phyloP scores from a whole-genome alignment of 1,139 yeast genomes.

The Diutina scorzettiae region DNA sequence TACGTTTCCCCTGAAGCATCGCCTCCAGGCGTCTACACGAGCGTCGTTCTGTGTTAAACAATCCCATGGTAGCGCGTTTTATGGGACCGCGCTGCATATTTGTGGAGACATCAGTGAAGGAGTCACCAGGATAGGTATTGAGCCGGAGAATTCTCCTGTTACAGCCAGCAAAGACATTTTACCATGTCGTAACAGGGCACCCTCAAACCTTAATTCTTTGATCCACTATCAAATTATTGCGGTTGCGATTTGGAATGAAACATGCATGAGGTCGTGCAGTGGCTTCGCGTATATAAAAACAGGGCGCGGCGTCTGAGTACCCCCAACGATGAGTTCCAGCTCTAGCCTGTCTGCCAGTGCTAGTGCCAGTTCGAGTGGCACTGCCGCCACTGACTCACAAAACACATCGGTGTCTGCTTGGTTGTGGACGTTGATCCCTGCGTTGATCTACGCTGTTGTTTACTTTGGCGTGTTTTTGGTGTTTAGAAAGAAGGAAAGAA shows the following conservation, averaged over 20 bases:
- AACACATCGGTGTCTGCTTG: constrained; percentile 27
- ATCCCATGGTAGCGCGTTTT: too few species aligned
- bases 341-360: not conserved
- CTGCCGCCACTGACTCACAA: not conserved
- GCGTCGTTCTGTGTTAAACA: too few species aligned
- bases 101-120: too few species aligned
- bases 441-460: constrained; percentile 36
- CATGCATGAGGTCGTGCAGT: not conserved
- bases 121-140: too few species aligned
- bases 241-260: not conserved
- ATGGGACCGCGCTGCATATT: too few species aligned
- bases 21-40: too few species aligned
- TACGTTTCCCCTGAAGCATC: too few species aligned
- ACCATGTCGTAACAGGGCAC: too few species aligned
- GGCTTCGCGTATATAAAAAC: not conserved
- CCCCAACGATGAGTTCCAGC: not conserved
- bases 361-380: not conserved
- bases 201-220: too few species aligned
- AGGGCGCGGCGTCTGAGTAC: not conserved
- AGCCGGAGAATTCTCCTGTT: too few species aligned
- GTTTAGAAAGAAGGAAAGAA: constrained; percentile 49
- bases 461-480: constrained; percentile 48
- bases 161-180: too few species aligned
- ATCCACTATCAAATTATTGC: too few species aligned
- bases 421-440: constrained; percentile 27